phyloP scores from a whole-genome alignment of 352 stramenopile species.

The Phytophthora constricta region DNA sequence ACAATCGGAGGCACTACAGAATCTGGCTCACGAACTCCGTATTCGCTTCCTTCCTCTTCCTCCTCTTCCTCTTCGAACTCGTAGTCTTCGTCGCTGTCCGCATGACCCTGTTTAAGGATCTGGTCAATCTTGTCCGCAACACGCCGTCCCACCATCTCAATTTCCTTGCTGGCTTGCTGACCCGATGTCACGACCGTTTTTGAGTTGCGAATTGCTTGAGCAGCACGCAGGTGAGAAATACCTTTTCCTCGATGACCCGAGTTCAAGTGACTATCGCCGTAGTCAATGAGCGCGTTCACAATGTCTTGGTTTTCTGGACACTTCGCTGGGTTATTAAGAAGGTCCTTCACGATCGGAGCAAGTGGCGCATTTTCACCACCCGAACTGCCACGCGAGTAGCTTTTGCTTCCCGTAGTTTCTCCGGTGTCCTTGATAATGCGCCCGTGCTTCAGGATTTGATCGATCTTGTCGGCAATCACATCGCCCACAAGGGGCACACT shows the following conservation, averaged over 20 bases:
- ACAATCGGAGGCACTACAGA: constrained; percentile 53
- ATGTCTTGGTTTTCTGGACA: constrained; percentile 71
- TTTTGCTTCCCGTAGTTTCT: constrained; percentile 30
- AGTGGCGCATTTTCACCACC: constrained; percentile 35
- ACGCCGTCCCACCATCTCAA: constrained; percentile 63
- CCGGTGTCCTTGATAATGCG: constrained; percentile 50
- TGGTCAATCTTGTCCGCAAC: constrained; percentile 78
- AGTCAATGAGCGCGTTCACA: constrained; percentile 70
- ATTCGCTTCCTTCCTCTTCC: constrained; percentile 37
- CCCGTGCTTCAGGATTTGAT: constrained; percentile 66
- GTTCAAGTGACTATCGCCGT: constrained; percentile 75
- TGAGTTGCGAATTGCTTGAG: constrained; percentile 61
- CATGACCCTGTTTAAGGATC: constrained; percentile 74
- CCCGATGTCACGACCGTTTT: constrained; percentile 59
- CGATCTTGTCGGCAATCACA: constrained; percentile 65
- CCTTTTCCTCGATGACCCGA: constrained; percentile 70
- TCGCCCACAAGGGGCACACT: constrained; percentile 53
- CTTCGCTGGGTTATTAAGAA: constrained; percentile 62
- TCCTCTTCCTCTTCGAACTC: constrained; percentile 54
- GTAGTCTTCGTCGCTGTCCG: constrained; percentile 71
- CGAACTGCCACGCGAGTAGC: constrained; percentile 42
- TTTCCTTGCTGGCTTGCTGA: constrained; percentile 54
- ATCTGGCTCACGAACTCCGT: constrained; percentile 25
- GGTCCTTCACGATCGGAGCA: constrained; percentile 76
- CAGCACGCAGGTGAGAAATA: constrained; percentile 79